These are phyloP conservation scores for Pyrus communis DNA, from an alignment of 306 rosid species.

Conservation along the genomic window DNA sequence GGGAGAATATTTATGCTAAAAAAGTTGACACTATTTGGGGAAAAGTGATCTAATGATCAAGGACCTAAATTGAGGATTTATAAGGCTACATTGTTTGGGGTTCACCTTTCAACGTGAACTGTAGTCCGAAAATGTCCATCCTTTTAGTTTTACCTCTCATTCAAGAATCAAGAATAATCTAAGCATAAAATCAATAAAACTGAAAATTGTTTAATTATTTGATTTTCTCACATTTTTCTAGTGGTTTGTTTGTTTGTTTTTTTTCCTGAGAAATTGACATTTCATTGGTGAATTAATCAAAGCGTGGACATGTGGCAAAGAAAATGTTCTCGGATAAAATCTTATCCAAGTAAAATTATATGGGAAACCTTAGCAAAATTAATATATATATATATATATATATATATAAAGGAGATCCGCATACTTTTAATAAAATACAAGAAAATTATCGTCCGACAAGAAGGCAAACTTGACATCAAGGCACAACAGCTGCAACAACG, in stretches of 20 bases:
- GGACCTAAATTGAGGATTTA: neutral
- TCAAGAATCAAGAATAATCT: neutral
- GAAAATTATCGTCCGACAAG: too few relatives aligned
- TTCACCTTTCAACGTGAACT: neutral
- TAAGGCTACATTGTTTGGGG: neutral
- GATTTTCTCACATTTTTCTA: too few relatives aligned
- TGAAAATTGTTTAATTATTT: too few relatives aligned
- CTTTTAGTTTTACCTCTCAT: neutral
- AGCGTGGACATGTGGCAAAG: neutral
- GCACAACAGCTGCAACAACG: neutral
- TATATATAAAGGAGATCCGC: too few relatives aligned
- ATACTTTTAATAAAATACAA: too few relatives aligned
- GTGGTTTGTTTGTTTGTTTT: too few relatives aligned
- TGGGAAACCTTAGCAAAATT: too few relatives aligned
- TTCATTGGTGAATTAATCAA: neutral
- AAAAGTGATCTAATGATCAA: neutral
- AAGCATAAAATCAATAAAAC: neutral
- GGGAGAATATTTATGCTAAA: slow-evolving; percentile 23
- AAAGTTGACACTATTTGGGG: slow-evolving; percentile 23
- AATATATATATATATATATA: too few relatives aligned
- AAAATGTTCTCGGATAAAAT: too few relatives aligned
- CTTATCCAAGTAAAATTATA: too few relatives aligned
- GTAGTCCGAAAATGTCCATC: too few relatives aligned
- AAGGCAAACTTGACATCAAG: neutral
- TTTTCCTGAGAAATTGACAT: neutral